These are phyloP conservation scores for Fragaria ananassa DNA, from an alignment of 306 rosid species.

Conservation along the genomic window DNA sequence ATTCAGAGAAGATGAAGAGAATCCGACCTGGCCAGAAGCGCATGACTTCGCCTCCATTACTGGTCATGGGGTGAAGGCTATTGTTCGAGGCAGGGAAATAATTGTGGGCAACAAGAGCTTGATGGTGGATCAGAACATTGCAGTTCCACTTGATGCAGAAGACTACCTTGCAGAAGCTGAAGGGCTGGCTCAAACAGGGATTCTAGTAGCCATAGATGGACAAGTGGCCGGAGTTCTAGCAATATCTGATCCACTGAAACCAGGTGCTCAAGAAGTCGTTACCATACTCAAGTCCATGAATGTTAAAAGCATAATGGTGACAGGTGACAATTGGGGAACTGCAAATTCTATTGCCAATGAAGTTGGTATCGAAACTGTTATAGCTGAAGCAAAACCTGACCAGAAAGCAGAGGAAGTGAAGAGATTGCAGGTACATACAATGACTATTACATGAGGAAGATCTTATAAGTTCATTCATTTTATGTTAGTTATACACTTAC, in stretches of 20 bases:
- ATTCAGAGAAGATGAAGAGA: slow-evolving; percentile 43
- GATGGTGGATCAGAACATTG: slow-evolving; percentile 44
- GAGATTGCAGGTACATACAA: slow-evolving; percentile 53
- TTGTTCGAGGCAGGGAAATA: slow-evolving; percentile 47
- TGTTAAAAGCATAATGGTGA: slow-evolving; percentile 60
- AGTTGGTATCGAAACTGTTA: slow-evolving; percentile 53
- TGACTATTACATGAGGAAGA: slow-evolving; percentile 1
- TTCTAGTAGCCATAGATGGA: slow-evolving; percentile 47
- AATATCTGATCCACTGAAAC: slow-evolving; percentile 67
- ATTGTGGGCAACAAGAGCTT: slow-evolving; percentile 61
- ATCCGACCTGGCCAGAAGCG: slow-evolving; percentile 53
- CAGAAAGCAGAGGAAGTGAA: slow-evolving; percentile 54
- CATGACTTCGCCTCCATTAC: slow-evolving; percentile 48
- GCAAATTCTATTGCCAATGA: slow-evolving; percentile 65
- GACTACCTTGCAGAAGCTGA: slow-evolving; percentile 56
- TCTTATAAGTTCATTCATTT: not conserved
- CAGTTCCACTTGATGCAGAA: slow-evolving; percentile 43
- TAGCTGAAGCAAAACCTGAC: slow-evolving; percentile 66
- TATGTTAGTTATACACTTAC: not conserved
- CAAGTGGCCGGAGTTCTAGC: slow-evolving; percentile 54
- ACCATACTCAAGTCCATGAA: slow-evolving; percentile 62
- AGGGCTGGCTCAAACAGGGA: slow-evolving; percentile 60
- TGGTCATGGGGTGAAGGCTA: slow-evolving; percentile 66
- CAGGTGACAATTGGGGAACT: slow-evolving; percentile 77
- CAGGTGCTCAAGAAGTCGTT: slow-evolving; percentile 50